phyloP scores from a whole-genome alignment of 2,329 filamentous ascomycete species.

The Sporothrix globosa region DNA sequence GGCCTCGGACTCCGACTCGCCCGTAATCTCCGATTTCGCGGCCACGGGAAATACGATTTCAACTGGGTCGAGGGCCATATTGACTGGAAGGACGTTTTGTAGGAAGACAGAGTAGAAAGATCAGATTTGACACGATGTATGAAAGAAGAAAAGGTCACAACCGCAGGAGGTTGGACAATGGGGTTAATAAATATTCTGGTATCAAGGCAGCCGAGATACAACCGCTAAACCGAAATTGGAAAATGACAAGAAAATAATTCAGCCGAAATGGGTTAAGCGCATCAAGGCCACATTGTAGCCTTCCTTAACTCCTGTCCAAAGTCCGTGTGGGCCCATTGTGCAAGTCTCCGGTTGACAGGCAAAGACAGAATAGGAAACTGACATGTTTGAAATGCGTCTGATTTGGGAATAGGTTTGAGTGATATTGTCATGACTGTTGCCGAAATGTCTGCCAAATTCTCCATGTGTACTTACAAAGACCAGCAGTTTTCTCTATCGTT shows the following conservation, averaged over 20 bases:
- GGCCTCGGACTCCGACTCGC: background rate
- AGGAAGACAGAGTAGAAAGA: no score
- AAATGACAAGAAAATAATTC: background rate
- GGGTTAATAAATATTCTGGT: no score
- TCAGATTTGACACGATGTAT: no score
- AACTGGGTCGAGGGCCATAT: constrained; percentile 3
- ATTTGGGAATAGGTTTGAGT: background rate
- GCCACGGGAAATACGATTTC: constrained; percentile 25
- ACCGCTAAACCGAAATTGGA: background rate
- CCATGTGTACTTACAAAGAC: no score
- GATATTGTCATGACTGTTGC: background rate
- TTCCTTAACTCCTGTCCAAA: constrained; percentile 3
- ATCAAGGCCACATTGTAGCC: no score
- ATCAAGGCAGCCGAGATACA: no score
- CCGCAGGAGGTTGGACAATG: background rate
- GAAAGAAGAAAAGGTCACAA: background rate
- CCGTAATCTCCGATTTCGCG: background rate
- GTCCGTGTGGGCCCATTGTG: background rate
- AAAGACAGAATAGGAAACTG: constrained; percentile 11
- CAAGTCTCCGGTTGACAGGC: no score
- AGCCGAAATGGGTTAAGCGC: background rate
- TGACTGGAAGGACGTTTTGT: background rate
- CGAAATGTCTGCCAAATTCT: no score
- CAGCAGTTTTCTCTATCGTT: no score
- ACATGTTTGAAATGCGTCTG: background rate